Percentiles rank a stretch among this genome's conserved stretches.
These are phyloP conservation scores for Stephanodiscus triporus DNA, from an alignment of 108 stramenopile genomes.

Conservation along the genomic window DNA sequence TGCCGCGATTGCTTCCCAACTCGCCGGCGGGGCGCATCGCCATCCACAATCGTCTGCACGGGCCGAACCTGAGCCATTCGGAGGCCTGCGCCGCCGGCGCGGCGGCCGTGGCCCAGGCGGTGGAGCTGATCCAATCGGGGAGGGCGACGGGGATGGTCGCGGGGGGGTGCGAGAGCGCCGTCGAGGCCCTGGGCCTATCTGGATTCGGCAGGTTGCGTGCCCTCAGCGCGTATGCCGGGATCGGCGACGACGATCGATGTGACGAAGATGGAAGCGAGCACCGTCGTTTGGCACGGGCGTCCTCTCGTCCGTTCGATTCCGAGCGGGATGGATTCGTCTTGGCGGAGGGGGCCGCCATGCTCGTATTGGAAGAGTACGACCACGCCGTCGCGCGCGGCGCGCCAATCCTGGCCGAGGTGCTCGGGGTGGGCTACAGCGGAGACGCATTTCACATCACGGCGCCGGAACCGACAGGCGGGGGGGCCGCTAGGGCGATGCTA, in stretches of 20 bases:
- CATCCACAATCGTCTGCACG: constrained; percentile 67
- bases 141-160: constrained; percentile 93
- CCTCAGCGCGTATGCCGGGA: constrained; percentile 64
- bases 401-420: constrained; percentile 60
- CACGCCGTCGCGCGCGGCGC: constrained; percentile 81
- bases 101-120: constrained; percentile 93
- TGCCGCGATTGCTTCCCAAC: constrained; percentile 93
- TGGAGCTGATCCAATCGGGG: constrained; percentile 81
- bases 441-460: constrained; percentile 93
- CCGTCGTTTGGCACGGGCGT: neutral
- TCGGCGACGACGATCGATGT: constrained; percentile 41
- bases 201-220: constrained; percentile 94
- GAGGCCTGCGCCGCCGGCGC: constrained; percentile 97
- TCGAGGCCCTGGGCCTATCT: constrained; percentile 88
- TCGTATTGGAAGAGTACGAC: constrained; percentile 90
- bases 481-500: constrained; percentile 84
- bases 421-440: constrained; percentile 74
- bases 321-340: constrained; percentile 93
- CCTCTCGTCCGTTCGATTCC: constrained; percentile 90
- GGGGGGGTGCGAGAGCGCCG: constrained; percentile 93
- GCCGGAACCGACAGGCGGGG: constrained; percentile 85
- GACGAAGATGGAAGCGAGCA: neutral
- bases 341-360: constrained; percentile 91
- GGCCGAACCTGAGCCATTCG: constrained; percentile 85
- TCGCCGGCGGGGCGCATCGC: constrained; percentile 82